Percentiles rank a stretch among this genome's conserved stretches.
Evolutionary conservation across 2,329 filamentous ascomycete genomes (phyloP).

Genomic region (Neocucurbitaria cava): DNA sequence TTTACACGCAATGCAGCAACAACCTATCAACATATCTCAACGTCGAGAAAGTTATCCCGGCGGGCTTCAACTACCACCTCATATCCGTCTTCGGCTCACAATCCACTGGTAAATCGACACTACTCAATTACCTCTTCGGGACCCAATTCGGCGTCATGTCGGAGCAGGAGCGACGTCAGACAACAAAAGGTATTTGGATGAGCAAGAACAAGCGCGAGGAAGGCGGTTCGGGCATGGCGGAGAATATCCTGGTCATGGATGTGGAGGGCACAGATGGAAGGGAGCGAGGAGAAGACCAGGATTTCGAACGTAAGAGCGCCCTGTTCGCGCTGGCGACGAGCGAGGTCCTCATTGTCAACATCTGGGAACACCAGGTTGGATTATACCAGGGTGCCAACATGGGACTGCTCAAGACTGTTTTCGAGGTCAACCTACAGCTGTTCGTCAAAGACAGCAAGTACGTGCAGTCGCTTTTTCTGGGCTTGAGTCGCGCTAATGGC

Average conservation of each 20-base stretch:
- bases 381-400: constrained; percentile 99
- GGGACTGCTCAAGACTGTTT: constrained; percentile 97
- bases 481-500: constrained; percentile 25
- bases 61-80: constrained; percentile 98
- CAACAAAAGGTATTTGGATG: constrained; percentile 99
- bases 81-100: constrained; percentile 99
- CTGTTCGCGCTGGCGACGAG: constrained; percentile 96
- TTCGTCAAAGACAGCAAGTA: constrained; percentile 96
- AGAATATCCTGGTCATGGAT: constrained; percentile 99
- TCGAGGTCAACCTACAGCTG: constrained; percentile 96
- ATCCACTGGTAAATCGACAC: constrained; percentile 96
- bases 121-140: constrained; percentile 94
- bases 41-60: constrained; percentile 78
- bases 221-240: constrained; percentile 73
- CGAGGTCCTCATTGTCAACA: constrained; percentile 97
- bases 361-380: constrained; percentile 99
- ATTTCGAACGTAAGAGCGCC: constrained; percentile 98
- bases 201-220: constrained; percentile 84
- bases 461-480: constrained; percentile 41
- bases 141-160: constrained; percentile 98
- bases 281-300: constrained; percentile 96
- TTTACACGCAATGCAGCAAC: constrained; percentile 59
- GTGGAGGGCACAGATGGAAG: constrained; percentile 97
- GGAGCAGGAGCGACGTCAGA: constrained; percentile 91
- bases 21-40: constrained; percentile 83